A percentile compares a stretch with the other conserved stretches of the same genome.
Evolutionary conservation across 148 eudicot genomes (phyloP).

Genomic region (Rhododendron mucronatum): DNA sequence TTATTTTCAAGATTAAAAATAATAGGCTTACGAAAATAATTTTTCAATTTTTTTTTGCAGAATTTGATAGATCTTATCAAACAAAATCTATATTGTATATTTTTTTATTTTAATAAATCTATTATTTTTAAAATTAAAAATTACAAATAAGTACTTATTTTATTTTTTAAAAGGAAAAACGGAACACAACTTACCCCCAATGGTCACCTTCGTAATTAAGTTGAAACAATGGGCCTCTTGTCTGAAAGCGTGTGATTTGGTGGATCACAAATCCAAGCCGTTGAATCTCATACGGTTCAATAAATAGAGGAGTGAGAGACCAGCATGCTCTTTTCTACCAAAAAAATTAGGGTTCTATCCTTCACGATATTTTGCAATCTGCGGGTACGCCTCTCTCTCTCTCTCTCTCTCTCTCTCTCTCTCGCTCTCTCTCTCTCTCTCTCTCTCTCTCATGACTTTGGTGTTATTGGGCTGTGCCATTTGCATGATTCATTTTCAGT

Average conservation of each 20-base stretch:
- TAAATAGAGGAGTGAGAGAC: not conserved
- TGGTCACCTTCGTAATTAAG: not conserved
- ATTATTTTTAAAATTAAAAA: too few species aligned
- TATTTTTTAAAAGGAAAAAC: too few species aligned
- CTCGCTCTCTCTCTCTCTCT: not conserved
- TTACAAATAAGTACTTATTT: too few species aligned
- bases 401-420: not conserved
- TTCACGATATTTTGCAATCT: not conserved
- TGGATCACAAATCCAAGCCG: not conserved
- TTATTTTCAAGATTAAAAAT: too few species aligned
- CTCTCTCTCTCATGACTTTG: too few species aligned
- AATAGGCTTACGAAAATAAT: too few species aligned
- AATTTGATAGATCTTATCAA: too few species aligned
- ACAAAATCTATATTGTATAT: too few species aligned
- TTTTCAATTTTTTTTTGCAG: too few species aligned
- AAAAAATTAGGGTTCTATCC: constrained; percentile 32
- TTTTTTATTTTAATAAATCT: too few species aligned
- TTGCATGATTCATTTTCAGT: not conserved
- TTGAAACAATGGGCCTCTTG: not conserved
- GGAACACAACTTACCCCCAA: too few species aligned
- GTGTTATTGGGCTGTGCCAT: not conserved
- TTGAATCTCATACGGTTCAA: not conserved
- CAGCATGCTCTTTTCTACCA: not conserved
- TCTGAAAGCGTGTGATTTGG: not conserved
- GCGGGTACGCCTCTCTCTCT: constrained; percentile 1